A percentile compares a stretch with the other conserved stretches of the same genome.
These are phyloP conservation scores for Metarhizium robertsii DNA, from an alignment of 2,329 filamentous ascomycete species.

Conservation along the genomic window DNA sequence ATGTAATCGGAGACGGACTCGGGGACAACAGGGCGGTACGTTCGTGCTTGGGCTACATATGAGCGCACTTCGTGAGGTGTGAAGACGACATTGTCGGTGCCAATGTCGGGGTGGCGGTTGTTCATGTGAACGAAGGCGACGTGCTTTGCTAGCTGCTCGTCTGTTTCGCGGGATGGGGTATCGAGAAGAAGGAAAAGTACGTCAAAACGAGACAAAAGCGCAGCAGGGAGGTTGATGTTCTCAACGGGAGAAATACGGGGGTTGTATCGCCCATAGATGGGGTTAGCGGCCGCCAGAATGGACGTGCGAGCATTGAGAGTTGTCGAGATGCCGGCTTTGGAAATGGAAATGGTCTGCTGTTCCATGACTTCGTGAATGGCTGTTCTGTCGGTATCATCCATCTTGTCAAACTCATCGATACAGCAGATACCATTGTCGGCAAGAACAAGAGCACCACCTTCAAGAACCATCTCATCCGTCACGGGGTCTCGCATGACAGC, in stretches of 20 bases:
- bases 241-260: conserved; percentile 94
- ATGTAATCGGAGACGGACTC: conserved; percentile 88
- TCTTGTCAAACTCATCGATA: conserved; percentile 84
- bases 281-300: conserved; percentile 92
- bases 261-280: conserved; percentile 96
- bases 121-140: conserved; percentile 97
- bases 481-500: conserved; percentile 79
- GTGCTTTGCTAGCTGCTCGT: conserved; percentile 90
- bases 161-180: conserved; percentile 78
- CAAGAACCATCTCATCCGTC: conserved; percentile 76
- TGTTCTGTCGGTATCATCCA: conserved; percentile 75
- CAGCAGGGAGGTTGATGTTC: conserved; percentile 98
- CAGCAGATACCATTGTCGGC: conserved; percentile 80
- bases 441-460: conserved; percentile 69
- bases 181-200: conserved; percentile 94
- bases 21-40: conserved; percentile 79
- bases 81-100: conserved; percentile 60
- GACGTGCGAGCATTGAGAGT: conserved; percentile 94
- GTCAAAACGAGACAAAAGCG: conserved; percentile 93
- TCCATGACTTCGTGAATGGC: conserved; percentile 87
- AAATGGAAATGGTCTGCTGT: conserved; percentile 78
- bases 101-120: conserved; percentile 76
- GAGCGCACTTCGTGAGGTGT: conserved; percentile 88
- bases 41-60: conserved; percentile 88
- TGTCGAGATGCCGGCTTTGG: conserved; percentile 60